phyloP scores from a whole-genome alignment of 1,284 basidiomycete genomes.

The Pseudozyma thailandica region DNA sequence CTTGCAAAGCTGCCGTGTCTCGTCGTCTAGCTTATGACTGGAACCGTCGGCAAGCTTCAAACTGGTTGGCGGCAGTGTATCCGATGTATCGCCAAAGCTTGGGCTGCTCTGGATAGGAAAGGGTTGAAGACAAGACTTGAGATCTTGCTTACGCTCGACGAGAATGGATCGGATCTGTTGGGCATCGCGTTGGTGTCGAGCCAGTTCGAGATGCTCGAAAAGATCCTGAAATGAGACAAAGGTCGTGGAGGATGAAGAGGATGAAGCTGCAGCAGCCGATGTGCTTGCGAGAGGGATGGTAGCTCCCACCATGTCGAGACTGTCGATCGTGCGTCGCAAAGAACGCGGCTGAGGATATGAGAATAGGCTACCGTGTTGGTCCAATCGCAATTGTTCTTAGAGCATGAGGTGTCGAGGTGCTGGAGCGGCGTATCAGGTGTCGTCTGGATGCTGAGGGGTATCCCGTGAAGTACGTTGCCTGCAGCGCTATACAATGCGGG shows the following conservation, averaged over 20 bases:
- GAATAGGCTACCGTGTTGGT: too few species aligned
- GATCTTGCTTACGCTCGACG: slow-evolving; percentile 26
- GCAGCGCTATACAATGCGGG: too few species aligned
- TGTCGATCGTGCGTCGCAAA: not conserved
- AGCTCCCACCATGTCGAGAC: not conserved
- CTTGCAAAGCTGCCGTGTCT: slow-evolving; percentile 76
- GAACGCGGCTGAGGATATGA: too few species aligned
- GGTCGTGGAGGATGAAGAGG: slow-evolving; percentile 8
- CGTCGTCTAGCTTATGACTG: slow-evolving; percentile 73
- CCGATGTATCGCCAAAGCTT: slow-evolving; percentile 6
- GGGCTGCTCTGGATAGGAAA: slow-evolving; percentile 21
- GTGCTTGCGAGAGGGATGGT: not conserved
- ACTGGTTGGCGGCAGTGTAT: slow-evolving; percentile 58
- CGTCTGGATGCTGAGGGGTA: too few species aligned
- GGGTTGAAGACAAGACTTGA: slow-evolving; percentile 48
- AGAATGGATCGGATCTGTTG: slow-evolving; percentile 43
- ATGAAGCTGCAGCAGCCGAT: slow-evolving; percentile 3
- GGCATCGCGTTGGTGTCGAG: slow-evolving; percentile 37
- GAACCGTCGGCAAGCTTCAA: slow-evolving; percentile 77
- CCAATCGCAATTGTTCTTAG: too few species aligned
- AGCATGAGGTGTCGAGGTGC: too few species aligned
- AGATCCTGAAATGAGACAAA: slow-evolving; percentile 58
- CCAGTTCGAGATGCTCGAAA: slow-evolving; percentile 60
- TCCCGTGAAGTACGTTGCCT: too few species aligned
- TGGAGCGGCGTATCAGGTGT: too few species aligned